Evolutionary conservation across 2,329 filamentous ascomycete species (phyloP).

Genomic region (Trichoderma breve): DNA sequence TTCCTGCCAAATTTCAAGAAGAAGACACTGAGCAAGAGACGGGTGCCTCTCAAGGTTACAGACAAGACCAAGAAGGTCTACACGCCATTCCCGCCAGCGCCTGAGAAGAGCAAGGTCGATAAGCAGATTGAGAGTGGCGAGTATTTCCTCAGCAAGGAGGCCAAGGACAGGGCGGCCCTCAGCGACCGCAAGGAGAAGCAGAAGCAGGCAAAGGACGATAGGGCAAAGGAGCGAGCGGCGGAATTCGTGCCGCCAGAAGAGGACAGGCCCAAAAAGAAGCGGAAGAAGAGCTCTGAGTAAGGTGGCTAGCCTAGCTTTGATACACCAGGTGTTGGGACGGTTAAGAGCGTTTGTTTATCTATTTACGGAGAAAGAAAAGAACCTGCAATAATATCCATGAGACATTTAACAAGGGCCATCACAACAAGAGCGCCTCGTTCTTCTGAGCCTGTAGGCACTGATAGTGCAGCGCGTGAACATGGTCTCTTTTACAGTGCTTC

Average conservation of each 20-base stretch:
- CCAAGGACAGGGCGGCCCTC: conserved; percentile 78
- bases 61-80: conserved; percentile 94
- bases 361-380: neutral
- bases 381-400: neutral
- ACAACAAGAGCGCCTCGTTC: neutral
- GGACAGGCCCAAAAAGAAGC: conserved; percentile 61
- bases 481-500: neutral
- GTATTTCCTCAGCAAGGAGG: conserved; percentile 91
- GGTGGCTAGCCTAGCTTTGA: neutral
- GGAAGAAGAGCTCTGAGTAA: conserved; percentile 51
- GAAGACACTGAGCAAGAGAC: conserved; percentile 80
- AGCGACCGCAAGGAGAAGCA: conserved; percentile 82
- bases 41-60: conserved; percentile 77
- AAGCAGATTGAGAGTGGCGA: conserved; percentile 96
- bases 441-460: neutral
- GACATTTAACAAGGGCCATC: neutral
- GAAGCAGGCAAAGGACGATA: conserved; percentile 82
- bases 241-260: conserved; percentile 89
- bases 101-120: conserved; percentile 99
- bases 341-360: neutral
- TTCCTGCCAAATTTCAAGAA: conserved; percentile 98
- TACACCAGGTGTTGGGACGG: conserved; percentile 15
- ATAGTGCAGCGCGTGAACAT: no score
- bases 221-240: conserved; percentile 77
- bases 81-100: conserved; percentile 93